Conservation (phyloP, 257 asterid genomes). For the Solanum corneliomulleri region DNA sequence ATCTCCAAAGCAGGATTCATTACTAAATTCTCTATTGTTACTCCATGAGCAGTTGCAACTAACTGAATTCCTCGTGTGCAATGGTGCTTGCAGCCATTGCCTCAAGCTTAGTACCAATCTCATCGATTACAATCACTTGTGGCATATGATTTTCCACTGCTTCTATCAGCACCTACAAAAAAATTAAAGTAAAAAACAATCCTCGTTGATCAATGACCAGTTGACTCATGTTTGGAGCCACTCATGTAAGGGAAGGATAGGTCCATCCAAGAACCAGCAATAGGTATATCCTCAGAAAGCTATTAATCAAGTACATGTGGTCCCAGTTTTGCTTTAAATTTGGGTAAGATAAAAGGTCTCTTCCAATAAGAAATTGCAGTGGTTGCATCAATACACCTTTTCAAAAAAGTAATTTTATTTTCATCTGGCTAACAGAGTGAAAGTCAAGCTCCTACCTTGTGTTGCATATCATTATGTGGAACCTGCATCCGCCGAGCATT, state of each 20-base stretch:
- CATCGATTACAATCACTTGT: conserved; percentile 95
- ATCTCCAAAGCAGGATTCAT: conserved; percentile 94
- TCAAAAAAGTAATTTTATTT: not conserved
- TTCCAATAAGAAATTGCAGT: not conserved
- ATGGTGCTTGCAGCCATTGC: conserved; percentile 96
- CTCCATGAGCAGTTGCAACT: conserved; percentile 98
- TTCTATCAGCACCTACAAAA: conserved; percentile 79
- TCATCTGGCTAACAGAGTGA: not conserved
- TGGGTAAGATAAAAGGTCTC: not conserved
- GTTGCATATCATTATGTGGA: conserved; percentile 85
- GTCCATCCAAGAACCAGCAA: not conserved
- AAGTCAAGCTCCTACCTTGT: conserved; percentile 43
- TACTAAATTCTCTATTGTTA: conserved; percentile 80
- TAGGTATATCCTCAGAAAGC: not conserved
- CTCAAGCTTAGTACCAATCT: conserved; percentile 95
- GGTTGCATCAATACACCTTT: not conserved
- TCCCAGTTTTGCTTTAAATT: not conserved
- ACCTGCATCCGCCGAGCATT: conserved; percentile 98
- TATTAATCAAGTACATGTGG: not conserved
- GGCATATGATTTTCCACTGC: conserved; percentile 99
- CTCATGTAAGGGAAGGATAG: not conserved
- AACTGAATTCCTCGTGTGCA: conserved; percentile 98
- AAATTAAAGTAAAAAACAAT: not conserved
- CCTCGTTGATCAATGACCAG: not conserved
- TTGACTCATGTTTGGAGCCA: not conserved